phyloP scores from a whole-genome alignment of 2,329 filamentous ascomycete genomes.

The Pochonia chlamydosporia region DNA sequence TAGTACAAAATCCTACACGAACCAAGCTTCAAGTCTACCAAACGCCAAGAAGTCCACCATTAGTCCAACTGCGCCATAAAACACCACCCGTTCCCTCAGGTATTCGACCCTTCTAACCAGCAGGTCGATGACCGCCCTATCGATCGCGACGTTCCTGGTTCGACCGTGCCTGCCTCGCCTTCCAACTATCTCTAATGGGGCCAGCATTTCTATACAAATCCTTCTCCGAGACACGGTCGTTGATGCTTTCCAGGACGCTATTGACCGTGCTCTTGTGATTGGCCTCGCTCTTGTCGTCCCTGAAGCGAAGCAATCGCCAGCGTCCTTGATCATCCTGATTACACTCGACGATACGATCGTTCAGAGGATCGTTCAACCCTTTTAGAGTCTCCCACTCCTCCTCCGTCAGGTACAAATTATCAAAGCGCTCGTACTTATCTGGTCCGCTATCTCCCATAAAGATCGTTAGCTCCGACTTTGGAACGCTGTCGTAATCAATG shows the following conservation, averaged over 20 bases:
- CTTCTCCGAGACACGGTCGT: constrained; percentile 74
- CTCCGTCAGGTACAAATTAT: constrained; percentile 61
- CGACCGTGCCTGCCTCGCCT: constrained; percentile 45
- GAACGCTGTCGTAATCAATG: constrained; percentile 74
- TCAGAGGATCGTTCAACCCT: constrained; percentile 63
- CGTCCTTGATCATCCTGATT: constrained; percentile 67
- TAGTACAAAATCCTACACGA: background rate
- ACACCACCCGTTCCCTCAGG: background rate
- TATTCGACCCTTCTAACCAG: background rate
- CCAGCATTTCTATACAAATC: constrained; percentile 68
- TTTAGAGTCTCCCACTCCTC: constrained; percentile 84
- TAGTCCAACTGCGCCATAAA: constrained; percentile 1
- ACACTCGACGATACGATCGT: constrained; percentile 86
- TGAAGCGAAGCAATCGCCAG: constrained; percentile 85
- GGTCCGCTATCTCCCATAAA: constrained; percentile 53
- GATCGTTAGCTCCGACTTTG: constrained; percentile 66
- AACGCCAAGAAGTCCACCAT: constrained; percentile 1
- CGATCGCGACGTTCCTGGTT: constrained; percentile 20
- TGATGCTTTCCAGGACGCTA: constrained; percentile 85
- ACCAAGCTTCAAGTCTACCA: background rate
- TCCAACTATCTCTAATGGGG: constrained; percentile 76
- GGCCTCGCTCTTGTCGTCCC: constrained; percentile 86
- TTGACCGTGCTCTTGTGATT: constrained; percentile 83
- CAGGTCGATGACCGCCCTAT: background rate
- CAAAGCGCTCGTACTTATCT: constrained; percentile 58